A percentile compares a stretch with the other conserved stretches of the same genome.
These are phyloP conservation scores for Lentinula aciculospora DNA, from an alignment of 768 basidiomycete species.

Conservation along the genomic window DNA sequence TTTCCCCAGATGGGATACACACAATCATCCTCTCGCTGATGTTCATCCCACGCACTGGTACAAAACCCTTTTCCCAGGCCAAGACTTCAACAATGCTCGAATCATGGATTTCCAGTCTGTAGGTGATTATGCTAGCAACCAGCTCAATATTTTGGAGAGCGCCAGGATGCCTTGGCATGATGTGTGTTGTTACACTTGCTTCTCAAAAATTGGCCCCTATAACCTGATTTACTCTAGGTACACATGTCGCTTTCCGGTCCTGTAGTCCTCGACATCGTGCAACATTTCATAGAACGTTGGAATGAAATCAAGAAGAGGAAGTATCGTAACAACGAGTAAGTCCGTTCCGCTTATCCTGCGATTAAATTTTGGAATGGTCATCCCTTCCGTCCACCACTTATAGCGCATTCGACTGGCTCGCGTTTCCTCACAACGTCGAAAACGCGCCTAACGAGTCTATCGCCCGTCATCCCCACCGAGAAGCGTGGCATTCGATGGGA, in stretches of 20 bases:
- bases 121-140: slow-evolving; percentile 66
- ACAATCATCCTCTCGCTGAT: slow-evolving; percentile 86
- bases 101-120: slow-evolving; percentile 84
- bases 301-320: slow-evolving; percentile 86
- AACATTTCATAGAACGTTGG: slow-evolving; percentile 92
- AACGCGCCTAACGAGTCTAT: slow-evolving; percentile 63
- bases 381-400: slow-evolving; percentile 7
- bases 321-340: slow-evolving; percentile 45
- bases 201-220: no score
- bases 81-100: slow-evolving; percentile 92
- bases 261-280: slow-evolving; percentile 83
- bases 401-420: slow-evolving; percentile 44
- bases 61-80: slow-evolving; percentile 83
- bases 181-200: no score
- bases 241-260: slow-evolving; percentile 84
- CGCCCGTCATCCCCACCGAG: slow-evolving; percentile 65
- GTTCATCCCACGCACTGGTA: slow-evolving; percentile 80
- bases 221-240: slow-evolving; percentile 33
- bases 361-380: neutral
- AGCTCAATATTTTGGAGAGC: slow-evolving; percentile 60
- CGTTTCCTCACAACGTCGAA: slow-evolving; percentile 68
- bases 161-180: slow-evolving; percentile 96
- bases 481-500: slow-evolving; percentile 54
- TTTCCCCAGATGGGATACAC: slow-evolving; percentile 71
- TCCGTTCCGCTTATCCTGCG: neutral